Evolutionary conservation across 176 grass and related monocot genomes (phyloP), one percentile per base, ranked within the genome.

Genomic region (Pharus latifolius): DNA sequence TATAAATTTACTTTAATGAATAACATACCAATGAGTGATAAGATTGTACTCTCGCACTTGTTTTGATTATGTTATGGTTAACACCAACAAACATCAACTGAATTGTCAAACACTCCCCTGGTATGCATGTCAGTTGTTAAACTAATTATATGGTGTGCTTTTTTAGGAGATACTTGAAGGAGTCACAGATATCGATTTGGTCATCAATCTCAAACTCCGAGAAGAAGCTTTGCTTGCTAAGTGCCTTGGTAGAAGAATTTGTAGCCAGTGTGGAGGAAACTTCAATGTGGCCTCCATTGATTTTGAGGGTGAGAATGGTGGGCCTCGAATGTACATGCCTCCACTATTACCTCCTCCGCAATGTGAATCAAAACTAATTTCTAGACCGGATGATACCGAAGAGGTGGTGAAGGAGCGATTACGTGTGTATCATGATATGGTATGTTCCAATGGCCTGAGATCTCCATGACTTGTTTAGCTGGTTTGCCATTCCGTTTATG

Each of bases 191-290:
- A 91, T 99, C 61, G 95, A 99, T 77, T 72, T 94, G 57, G 90
- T 91, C 30, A 85, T 99, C 59, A 99, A 94, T 54, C 84, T 99
- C 43, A 91, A 81, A 57, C 82, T 99, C 6, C 82, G 65, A 71
- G 95, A 99, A 80, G 87, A 99, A 38, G 79, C 87, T 28, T 43
- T 99, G 13, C 81, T 99, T 54, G 75, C 82, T 1, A 99, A 94
- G 77, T 99, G 95, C 48, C 50, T 99, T 73, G 95, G 95, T 34
- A 86, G 95, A 86, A 89, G 95, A 67, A 94, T 91, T 69, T 99
- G 95, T 68, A 91, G 84, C 73, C 81, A 91, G 25, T 94, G 95
- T 37, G 90, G 90, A 16, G 90, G 87, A 23, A 99, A 99, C 56
- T 94, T 88, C 79, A 99, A 99, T 72, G 72, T 99, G 26, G 95